Evolutionary conservation across 2,329 filamentous ascomycete genomes (phyloP), one percentile per base, ranked within the genome.

Genomic region (Botrytis fabae): DNA sequence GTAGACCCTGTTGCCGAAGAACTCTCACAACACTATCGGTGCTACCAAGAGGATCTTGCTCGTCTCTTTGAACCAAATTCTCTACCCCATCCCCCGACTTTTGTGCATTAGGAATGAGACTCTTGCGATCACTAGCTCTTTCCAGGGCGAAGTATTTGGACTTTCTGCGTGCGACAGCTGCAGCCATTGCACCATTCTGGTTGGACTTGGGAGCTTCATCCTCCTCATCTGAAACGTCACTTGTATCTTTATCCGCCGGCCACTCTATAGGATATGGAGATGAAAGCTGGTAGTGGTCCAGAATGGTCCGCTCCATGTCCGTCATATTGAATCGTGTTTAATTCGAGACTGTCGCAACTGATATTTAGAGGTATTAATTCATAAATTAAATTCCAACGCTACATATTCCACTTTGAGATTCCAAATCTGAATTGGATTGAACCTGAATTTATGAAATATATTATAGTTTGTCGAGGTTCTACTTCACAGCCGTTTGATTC

Each of bases 41-140:
- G 70, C 90, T 90, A n/a, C 96, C 96, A 70, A 99, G 83, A 7
- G 96, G 94, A 83, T 99, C 96, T 2, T 93, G 89, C 82, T 99
- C 97, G 81, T 99, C 96, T 80, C 92, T 92, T 80, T 96, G 93
- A 44, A 97, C 93, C 74, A 95, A 83, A 78, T 91, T 96, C 76
- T 93, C 92, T 63, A 91, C 86, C 44, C 91, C 91, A 79, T 90
- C 88, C 68, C 87, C 88, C 4, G 88, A 89, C 79, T 88, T 90
- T 80, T 94, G 89, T 8, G 91, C 89, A 1, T 92, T 92, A 0
- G 89, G 88, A 28, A 93, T 74, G 18, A 78, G 83, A 81, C 89
- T 93, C 78, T 88, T 88, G 73, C 90, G 87, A 77, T 90, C 89
- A 82, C 91, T 92, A 65, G 92, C 90, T 73, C 91, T 88, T 81